Percentiles rank a stretch among this genome's conserved stretches.
Conservation (phyloP, 2,329 filamentous ascomycete genomes). For the Bipolaris bicolor region DNA sequence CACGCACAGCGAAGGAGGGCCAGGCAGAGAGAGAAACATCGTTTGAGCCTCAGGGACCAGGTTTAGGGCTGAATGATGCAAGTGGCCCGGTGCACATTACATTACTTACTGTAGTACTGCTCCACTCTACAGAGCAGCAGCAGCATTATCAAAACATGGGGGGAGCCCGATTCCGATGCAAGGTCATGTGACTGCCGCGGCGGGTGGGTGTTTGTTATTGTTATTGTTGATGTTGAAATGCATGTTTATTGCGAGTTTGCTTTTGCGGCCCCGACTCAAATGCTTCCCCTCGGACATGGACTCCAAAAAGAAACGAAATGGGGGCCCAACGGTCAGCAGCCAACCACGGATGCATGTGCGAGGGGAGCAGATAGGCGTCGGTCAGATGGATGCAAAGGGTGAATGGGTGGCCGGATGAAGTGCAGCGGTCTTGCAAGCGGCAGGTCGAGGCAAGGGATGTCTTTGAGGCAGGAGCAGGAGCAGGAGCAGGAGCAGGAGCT, state of each 20-base stretch:
- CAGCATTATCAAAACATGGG: not conserved
- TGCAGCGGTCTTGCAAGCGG: not conserved
- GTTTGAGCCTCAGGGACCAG: not conserved
- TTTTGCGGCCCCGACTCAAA: not conserved
- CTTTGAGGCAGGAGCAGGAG: not conserved
- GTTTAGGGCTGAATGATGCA: not conserved
- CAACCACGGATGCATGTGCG: not conserved
- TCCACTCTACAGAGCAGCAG: not conserved
- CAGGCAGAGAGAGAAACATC: slow-evolving; percentile 1
- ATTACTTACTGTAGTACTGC: too few species aligned
- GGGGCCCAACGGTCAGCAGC: not conserved
- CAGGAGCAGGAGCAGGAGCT: too few species aligned
- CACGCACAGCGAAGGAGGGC: too few species aligned
- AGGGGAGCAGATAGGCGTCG: not conserved
- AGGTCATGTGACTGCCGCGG: not conserved
- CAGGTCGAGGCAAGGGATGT: slow-evolving; percentile 1
- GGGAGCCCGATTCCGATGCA: not conserved
- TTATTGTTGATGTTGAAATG: not conserved
- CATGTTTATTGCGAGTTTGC: not conserved
- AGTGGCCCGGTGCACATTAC: not conserved
- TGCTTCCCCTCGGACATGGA: not conserved
- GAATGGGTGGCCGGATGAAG: not conserved
- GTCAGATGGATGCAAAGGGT: not conserved
- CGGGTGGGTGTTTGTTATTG: not conserved
- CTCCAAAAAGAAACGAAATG: not conserved